Conservation (phyloP, 2,329 filamentous ascomycete species). For the Coniochaeta pulveracea region DNA sequence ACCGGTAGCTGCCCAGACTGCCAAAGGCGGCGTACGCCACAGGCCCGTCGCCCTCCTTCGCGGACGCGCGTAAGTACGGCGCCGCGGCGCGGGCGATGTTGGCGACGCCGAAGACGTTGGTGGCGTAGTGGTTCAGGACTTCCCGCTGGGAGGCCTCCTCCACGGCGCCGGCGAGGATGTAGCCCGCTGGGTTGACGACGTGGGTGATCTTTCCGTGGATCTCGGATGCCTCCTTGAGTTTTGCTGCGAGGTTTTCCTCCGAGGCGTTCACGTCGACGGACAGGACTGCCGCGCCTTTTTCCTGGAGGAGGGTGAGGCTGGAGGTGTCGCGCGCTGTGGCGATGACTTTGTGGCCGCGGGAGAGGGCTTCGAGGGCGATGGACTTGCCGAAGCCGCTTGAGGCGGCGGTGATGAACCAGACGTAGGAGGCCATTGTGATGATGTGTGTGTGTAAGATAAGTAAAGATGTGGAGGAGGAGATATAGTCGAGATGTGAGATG, state of each 20-base stretch:
- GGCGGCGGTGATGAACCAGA: constrained; percentile 27
- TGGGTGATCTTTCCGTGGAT: constrained; percentile 13
- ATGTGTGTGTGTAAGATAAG: neutral
- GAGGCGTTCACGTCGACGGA: constrained; percentile 15
- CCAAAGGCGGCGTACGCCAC: constrained; percentile 30
- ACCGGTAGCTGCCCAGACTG: constrained; percentile 30
- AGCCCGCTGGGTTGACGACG: constrained; percentile 15
- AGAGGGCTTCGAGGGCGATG: constrained; percentile 22
- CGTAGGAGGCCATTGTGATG: constrained; percentile 4
- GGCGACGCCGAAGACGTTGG: constrained; percentile 41
- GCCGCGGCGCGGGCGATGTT: constrained; percentile 36
- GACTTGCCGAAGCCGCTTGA: constrained; percentile 27
- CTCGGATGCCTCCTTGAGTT: constrained; percentile 7
- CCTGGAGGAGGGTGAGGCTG: constrained; percentile 12
- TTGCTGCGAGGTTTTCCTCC: constrained; percentile 8
- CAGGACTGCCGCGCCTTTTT: constrained; percentile 14
- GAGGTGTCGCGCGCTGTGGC: constrained; percentile 23
- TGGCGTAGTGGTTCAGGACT: constrained; percentile 29
- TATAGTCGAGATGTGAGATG: no score
- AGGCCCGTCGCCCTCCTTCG: neutral
- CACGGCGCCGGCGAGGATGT: constrained; percentile 16
- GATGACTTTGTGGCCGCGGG: constrained; percentile 27
- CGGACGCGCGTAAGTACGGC: constrained; percentile 28
- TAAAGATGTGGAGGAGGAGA: neutral
- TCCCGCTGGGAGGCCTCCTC: constrained; percentile 21